These are phyloP conservation scores for Globisporangium yorkense DNA, from an alignment of 352 stramenopile genomes.

Conservation along the genomic window DNA sequence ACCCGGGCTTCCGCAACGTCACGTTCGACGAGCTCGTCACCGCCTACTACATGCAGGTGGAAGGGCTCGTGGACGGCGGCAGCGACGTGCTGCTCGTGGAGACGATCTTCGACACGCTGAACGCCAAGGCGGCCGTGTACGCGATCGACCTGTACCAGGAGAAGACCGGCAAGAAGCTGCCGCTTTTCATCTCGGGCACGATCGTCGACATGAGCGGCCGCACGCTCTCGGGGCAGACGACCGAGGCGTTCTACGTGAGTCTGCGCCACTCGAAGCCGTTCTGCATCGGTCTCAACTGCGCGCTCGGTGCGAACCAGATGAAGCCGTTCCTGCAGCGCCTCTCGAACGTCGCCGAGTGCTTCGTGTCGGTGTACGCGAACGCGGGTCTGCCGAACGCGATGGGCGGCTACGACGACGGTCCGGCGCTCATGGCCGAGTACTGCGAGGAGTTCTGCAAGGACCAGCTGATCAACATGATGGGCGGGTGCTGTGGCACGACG, in stretches of 20 bases:
- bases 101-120: constrained; percentile 98
- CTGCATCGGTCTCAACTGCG: constrained; percentile 96
- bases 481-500: constrained; percentile 95
- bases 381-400: constrained; percentile 96
- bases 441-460: constrained; percentile 95
- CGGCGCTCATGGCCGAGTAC: constrained; percentile 90
- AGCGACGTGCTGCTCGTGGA: constrained; percentile 95
- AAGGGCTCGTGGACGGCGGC: constrained; percentile 93
- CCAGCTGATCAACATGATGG: constrained; percentile 95
- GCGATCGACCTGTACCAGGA: constrained; percentile 93
- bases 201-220: constrained; percentile 96
- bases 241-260: constrained; percentile 96
- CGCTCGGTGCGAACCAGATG: constrained; percentile 95
- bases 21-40: constrained; percentile 97
- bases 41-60: constrained; percentile 94
- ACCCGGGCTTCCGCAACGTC: constrained; percentile 91
- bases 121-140: constrained; percentile 96
- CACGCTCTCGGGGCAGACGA: constrained; percentile 95
- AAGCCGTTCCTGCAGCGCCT: constrained; percentile 92
- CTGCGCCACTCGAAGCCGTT: constrained; percentile 95
- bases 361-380: constrained; percentile 96
- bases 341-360: constrained; percentile 92
- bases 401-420: constrained; percentile 95
- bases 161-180: constrained; percentile 85
- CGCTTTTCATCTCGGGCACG: constrained; percentile 95